Percentiles rank a stretch among this genome's conserved stretches.
Evolutionary conservation across 2,329 filamentous ascomycete genomes (phyloP).

Genomic region (Epichloe uncinata): DNA sequence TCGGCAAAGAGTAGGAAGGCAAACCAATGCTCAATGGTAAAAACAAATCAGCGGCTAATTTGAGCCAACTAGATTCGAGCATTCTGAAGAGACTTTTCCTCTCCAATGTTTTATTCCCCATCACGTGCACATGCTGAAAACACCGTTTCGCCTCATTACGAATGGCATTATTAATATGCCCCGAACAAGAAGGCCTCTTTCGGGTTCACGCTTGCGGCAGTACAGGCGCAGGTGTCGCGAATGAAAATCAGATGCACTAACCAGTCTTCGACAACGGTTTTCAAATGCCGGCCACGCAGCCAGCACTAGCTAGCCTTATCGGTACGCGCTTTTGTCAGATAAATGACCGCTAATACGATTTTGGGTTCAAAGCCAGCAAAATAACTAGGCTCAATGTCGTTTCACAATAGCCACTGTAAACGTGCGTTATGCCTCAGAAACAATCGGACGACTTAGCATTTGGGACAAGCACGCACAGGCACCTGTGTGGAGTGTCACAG

Average conservation of each 20-base stretch:
- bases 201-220: background rate
- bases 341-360: background rate
- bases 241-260: background rate
- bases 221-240: background rate
- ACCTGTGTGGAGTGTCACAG: too few species aligned
- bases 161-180: background rate
- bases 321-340: background rate
- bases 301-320: background rate
- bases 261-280: background rate
- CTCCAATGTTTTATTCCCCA: background rate
- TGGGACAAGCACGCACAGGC: too few species aligned
- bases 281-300: too few species aligned
- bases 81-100: background rate
- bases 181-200: background rate
- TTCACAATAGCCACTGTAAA: background rate
- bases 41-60: background rate
- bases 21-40: background rate
- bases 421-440: background rate
- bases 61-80: background rate
- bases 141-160: background rate
- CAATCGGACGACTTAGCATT: background rate
- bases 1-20: background rate
- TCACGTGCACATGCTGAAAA: background rate
- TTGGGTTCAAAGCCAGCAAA: background rate
- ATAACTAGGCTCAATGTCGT: background rate